Evolutionary conservation across 176 grass and related monocot species (phyloP), one percentile per base, ranked within the genome.

Genomic region (Alopecurus myosuroides): DNA sequence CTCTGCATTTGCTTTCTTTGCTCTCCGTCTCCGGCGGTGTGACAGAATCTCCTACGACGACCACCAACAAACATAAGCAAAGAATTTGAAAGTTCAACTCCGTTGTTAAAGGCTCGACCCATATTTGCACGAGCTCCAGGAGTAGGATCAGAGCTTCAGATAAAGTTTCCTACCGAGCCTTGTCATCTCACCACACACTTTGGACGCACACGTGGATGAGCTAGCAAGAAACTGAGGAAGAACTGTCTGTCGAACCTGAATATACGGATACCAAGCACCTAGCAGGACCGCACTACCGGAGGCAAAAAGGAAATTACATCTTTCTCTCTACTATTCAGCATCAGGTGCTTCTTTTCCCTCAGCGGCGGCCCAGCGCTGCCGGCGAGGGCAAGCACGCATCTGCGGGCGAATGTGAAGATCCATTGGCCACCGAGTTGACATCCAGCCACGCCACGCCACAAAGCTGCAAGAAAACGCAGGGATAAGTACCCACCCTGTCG

Each of bases 401-500:
- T n/a, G n/a, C n/a, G n/a, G 41, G 35, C 63, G 46, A 79, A 67
- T 74, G 42, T 11, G 85, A 31, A 84, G 57, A 82, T 76, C 78
- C 55, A 26, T n/a, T 51, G 31, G 48, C 12, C 57, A 0, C 35
- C 19, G 11, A 80, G 23, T 33, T 26, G 78, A 56, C 69, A 45
- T 42, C 33, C 51, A 49, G 4, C 3, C 51, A 7, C 7, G 51
- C 51, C 19, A 53, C 51, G 6, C 65, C 77, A 18, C 4, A 66
- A 67, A 76, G 78, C 70, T 81, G 70, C 46, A 57, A 45, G 20
- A 86, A n/a, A 86, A 6, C 39, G 30, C 9, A 22, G 29, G 46
- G 19, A 70, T 63, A 35, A 35, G 34, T 25, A 44, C 12, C 33
- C 25, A 6, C 28, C 12, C 49, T 51, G 50, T 26, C 19, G 46